Conservation (phyloP, 2,329 filamentous ascomycete species). For the Aspergillus candidus region DNA sequence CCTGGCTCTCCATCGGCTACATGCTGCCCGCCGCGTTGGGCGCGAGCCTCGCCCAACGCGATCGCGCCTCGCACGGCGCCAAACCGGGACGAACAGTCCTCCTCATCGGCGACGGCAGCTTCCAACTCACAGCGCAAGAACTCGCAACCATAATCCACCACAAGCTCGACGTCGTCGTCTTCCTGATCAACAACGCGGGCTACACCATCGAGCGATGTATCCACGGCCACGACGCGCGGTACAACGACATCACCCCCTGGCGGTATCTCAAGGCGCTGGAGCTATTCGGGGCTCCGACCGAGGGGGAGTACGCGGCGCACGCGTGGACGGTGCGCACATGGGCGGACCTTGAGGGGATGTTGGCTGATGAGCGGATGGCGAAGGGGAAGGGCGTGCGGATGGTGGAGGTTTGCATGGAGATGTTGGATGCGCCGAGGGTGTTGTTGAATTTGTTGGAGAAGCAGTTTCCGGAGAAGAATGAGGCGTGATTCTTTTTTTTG, state of each 20-base stretch:
- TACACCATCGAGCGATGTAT: slow-evolving; percentile 56
- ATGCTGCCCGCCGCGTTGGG: slow-evolving; percentile 55
- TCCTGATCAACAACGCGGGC: slow-evolving; percentile 55
- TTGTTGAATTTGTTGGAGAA: slow-evolving; percentile 27
- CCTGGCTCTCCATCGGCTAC: slow-evolving; percentile 57
- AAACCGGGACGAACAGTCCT: slow-evolving; percentile 45
- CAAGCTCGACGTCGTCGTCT: slow-evolving; percentile 43
- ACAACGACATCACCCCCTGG: slow-evolving; percentile 53
- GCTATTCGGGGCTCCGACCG: slow-evolving; percentile 43
- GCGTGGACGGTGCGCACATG: slow-evolving; percentile 41
- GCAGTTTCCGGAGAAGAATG: slow-evolving; percentile 23
- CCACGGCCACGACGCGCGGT: slow-evolving; percentile 48
- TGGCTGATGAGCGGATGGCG: slow-evolving; percentile 31
- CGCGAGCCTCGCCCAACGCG: slow-evolving; percentile 46
- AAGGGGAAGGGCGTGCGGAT: slow-evolving; percentile 36
- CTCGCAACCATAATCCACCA: slow-evolving; percentile 57
- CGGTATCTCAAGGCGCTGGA: slow-evolving; percentile 45
- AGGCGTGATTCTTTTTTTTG: too few relatives aligned
- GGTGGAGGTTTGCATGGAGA: slow-evolving; percentile 39
- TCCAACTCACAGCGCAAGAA: slow-evolving; percentile 63
- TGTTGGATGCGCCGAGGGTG: slow-evolving; percentile 31
- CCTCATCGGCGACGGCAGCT: slow-evolving; percentile 58
- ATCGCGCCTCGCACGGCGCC: slow-evolving; percentile 9
- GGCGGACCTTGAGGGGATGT: slow-evolving; percentile 40
- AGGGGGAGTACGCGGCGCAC: slow-evolving; percentile 31